Conservation (phyloP, 805 yeast species). For the Candida bentonensis region DNA sequence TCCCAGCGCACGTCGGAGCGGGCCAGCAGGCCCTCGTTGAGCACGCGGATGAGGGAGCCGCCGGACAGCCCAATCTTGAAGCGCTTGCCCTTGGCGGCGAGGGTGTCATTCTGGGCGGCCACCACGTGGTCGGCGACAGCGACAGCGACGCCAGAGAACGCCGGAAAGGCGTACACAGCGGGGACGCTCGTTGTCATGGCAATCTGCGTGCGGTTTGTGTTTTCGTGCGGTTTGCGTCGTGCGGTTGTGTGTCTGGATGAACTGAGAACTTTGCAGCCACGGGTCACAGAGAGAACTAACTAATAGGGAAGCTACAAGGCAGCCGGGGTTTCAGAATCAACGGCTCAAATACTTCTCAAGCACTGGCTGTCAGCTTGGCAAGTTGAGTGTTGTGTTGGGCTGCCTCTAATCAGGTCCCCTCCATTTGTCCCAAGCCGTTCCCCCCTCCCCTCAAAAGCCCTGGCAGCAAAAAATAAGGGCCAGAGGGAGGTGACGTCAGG, state of each 20-base stretch:
- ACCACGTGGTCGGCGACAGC: conserved; percentile 94
- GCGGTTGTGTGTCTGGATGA: too few species aligned
- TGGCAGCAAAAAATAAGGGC: too few species aligned
- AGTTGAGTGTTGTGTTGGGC: too few species aligned
- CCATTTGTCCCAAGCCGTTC: too few species aligned
- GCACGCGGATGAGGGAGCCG: conserved; percentile 77
- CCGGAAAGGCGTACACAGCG: conserved; percentile 82
- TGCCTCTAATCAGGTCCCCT: too few species aligned
- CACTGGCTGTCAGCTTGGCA: too few species aligned
- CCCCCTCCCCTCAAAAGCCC: too few species aligned
- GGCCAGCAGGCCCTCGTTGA: conserved; percentile 70
- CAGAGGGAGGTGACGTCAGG: too few species aligned
- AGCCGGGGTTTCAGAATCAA: too few species aligned
- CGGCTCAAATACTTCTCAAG: too few species aligned
- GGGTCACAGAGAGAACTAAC: too few species aligned
- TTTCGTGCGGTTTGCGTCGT: neutral
- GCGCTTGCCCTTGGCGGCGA: conserved; percentile 33
- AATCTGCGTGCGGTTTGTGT: neutral
- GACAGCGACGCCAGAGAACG: conserved; percentile 79
- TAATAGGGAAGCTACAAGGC: too few species aligned
- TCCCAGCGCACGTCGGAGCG: conserved; percentile 72
- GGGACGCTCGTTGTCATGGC: conserved; percentile 94
- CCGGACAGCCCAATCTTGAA: conserved; percentile 89
- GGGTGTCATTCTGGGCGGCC: conserved; percentile 67
- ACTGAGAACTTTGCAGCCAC: neutral